Conservation (phyloP, 352 stramenopile species). For the Globisporangium viniferum region DNA sequence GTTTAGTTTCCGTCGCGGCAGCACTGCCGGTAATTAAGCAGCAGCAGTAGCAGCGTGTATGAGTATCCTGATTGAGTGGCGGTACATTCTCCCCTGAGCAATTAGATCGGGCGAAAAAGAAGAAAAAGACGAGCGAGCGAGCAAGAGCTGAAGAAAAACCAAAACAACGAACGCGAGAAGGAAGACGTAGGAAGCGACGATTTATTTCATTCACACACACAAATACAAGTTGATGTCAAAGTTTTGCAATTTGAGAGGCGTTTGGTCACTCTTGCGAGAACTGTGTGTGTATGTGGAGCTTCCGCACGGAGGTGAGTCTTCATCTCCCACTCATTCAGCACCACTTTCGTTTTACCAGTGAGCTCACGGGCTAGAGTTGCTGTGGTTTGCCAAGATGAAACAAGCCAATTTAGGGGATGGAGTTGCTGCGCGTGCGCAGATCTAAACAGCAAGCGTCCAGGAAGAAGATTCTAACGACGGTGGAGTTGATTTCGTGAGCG, state of each 20-base stretch:
- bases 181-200: neutral
- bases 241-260: neutral
- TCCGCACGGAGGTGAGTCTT: too few relatives aligned
- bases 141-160: neutral
- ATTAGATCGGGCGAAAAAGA: constrained; percentile 1
- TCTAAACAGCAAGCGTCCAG: too few relatives aligned
- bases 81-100: constrained; percentile 1
- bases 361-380: too few relatives aligned
- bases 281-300: too few relatives aligned
- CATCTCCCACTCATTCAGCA: too few relatives aligned
- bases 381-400: too few relatives aligned
- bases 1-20: constrained; percentile 66
- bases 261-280: neutral
- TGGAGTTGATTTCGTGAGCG: too few relatives aligned
- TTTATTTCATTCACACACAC: constrained; percentile 12
- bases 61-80: constrained; percentile 6
- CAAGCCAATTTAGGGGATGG: too few relatives aligned
- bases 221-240: constrained; percentile 12
- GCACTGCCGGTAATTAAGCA: constrained; percentile 45
- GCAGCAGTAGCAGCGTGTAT: constrained; percentile 7
- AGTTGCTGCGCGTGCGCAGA: too few relatives aligned
- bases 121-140: neutral
- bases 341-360: too few relatives aligned
- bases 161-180: neutral
- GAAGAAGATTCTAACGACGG: too few relatives aligned